phyloP scores from a whole-genome alignment of 192 early-diverging fungal species.

The Dissophora ornata region DNA sequence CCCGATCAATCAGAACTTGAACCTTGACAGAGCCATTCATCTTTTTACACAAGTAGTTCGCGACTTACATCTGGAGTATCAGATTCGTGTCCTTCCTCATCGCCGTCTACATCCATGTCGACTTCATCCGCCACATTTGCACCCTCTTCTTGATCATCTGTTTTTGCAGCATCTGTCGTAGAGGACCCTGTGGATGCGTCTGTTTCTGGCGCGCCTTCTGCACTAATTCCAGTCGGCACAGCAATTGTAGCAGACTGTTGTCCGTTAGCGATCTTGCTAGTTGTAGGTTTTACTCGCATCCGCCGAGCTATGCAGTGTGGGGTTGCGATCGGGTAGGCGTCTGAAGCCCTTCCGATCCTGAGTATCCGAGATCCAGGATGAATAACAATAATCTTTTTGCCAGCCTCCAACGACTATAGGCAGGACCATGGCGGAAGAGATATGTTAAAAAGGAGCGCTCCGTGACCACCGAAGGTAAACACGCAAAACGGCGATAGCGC shows the following conservation, averaged over 20 bases:
- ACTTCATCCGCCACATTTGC: slow-evolving; percentile 15
- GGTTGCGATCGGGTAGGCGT: slow-evolving; percentile 79
- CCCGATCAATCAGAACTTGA: too few relatives aligned
- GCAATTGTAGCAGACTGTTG: background rate
- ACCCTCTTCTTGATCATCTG: background rate
- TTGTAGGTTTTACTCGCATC: slow-evolving; percentile 22
- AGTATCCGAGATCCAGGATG: slow-evolving; percentile 88
- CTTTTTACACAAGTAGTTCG: too few relatives aligned
- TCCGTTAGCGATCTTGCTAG: background rate
- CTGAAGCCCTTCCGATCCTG: slow-evolving; percentile 84
- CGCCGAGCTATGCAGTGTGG: slow-evolving; percentile 86
- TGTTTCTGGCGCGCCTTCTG: background rate
- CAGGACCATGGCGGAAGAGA: too few relatives aligned
- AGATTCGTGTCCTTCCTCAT: slow-evolving; percentile 34
- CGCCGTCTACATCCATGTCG: slow-evolving; percentile 43
- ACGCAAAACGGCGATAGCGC: too few relatives aligned
- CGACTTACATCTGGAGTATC: slow-evolving; percentile 21
- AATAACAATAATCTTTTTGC: slow-evolving; percentile 81
- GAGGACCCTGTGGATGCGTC: background rate
- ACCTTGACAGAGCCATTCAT: too few relatives aligned
- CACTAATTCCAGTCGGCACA: too few relatives aligned
- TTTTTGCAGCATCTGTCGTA: background rate
- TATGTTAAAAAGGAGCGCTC: too few relatives aligned
- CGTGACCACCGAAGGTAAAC: too few relatives aligned
- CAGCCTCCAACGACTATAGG: slow-evolving; percentile 28